Base-by-base conservation (phyloP, 75 land plant genomes). In the Pinus tabuliformis region DNA sequence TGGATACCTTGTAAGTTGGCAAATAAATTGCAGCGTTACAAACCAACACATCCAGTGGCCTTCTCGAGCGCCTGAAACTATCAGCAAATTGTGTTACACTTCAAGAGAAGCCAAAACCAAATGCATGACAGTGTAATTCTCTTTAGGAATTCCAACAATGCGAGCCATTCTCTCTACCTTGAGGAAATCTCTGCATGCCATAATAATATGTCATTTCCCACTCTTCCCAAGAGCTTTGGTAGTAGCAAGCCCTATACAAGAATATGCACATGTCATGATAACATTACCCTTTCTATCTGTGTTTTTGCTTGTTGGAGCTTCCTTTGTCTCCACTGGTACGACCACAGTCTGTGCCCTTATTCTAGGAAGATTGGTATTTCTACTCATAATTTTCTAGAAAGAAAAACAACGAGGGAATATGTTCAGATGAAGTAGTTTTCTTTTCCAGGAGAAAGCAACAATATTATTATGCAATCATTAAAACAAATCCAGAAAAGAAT, bases 131-230 rank as follows among this genome's bases (percentile, higher is more conserved):
- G n/a, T n/a, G n/a, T n/a, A n/a, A n/a, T n/a, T n/a, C n/a, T n/a
- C n/a, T n/a, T 95, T 92, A 30, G 89, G 74, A 65, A 97, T 91
- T 37, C 99, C 99, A 21, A 78, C 95, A 4, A 93, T 82, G 59
- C 88, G 90, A 4, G 99, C 99, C 13, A 95, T 98, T 37, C 86
- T 87, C 78, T 97, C 99, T 11, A 95, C 86, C 88, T 97, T 97
- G 76, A 95, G 89, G 81, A 97, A 97, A 77, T 97, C 98, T 58
- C 99, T 86, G 89, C 99, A 97, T 24, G 99, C 99, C 99, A 97
- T 95, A 45, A 91, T 78, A 12, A 97, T 85, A 59, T 97, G 88
- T 95, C 98, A 97, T 74, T 92, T 85, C 5, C 95, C 99, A 30
- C 89, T 83, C 57, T 95, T 93, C 14, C 91, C 98, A 20, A 97